Conservation (phyloP, 2,329 filamentous ascomycete species). For the Hymenoscyphus occultus region DNA sequence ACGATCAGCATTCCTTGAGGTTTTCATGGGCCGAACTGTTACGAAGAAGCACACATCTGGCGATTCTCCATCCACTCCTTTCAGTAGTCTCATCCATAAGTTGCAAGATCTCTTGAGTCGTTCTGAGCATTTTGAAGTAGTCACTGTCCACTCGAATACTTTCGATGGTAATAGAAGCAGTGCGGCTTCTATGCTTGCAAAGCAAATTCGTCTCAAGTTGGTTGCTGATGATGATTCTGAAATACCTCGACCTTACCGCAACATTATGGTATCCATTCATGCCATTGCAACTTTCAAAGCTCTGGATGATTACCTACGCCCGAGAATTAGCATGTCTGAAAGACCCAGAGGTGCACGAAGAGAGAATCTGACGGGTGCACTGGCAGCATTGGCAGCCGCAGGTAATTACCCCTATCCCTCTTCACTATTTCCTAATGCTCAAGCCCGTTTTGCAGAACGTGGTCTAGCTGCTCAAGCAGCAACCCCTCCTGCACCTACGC, state of each 20-base stretch:
- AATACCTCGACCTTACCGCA: constrained; percentile 81
- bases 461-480: constrained; percentile 31
- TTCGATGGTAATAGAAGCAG: constrained; percentile 88
- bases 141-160: constrained; percentile 90
- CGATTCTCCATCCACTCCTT: constrained; percentile 74
- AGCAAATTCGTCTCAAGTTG: constrained; percentile 86
- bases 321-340: constrained; percentile 79
- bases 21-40: constrained; percentile 80
- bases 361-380: constrained; percentile 62
- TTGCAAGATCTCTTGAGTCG: constrained; percentile 93
- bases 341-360: constrained; percentile 61
- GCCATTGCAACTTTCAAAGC: constrained; percentile 98
- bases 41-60: constrained; percentile 57
- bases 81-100: constrained; percentile 89
- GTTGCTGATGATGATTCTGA: constrained; percentile 87
- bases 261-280: constrained; percentile 98
- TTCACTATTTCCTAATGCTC: constrained; percentile 18
- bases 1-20: constrained; percentile 79
- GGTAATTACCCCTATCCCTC: constrained; percentile 47
- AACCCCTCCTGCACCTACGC: constrained; percentile 39
- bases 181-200: constrained; percentile 92
- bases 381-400: constrained; percentile 76
- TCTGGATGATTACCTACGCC: constrained; percentile 90
- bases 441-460: constrained; percentile 33
- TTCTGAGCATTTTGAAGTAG: constrained; percentile 95